A percentile compares a stretch with the other conserved stretches of the same genome.
Evolutionary conservation across 2,329 filamentous ascomycete genomes (phyloP).

Genomic region (Ophiognomonia clavigignenti-juglandacearum): DNA sequence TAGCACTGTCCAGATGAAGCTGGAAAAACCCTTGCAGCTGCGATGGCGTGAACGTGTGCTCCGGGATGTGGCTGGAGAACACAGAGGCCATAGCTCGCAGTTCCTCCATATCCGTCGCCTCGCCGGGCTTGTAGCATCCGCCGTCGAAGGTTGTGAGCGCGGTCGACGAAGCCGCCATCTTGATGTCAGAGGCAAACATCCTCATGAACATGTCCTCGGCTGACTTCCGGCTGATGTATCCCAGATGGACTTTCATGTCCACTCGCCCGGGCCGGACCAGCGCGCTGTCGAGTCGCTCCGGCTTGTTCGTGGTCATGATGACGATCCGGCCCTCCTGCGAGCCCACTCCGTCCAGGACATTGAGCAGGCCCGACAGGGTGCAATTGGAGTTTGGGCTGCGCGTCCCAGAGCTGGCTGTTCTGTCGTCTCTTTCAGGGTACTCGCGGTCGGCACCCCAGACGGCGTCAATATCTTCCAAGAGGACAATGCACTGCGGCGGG

Average conservation of each 20-base stretch:
- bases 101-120: constrained; percentile 19
- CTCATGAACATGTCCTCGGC: constrained; percentile 31
- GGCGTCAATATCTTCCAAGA: constrained; percentile 52
- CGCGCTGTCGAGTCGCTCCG: constrained; percentile 56
- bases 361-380: constrained; percentile 59
- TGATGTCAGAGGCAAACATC: constrained; percentile 27
- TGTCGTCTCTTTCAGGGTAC: constrained; percentile 8
- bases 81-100: constrained; percentile 21
- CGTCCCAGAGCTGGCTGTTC: constrained; percentile 9
- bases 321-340: constrained; percentile 63
- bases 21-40: constrained; percentile 33
- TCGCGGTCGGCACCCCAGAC: constrained; percentile 19
- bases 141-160: too few relatives aligned
- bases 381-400: constrained; percentile 14
- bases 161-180: not conserved
- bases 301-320: constrained; percentile 67
- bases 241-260: constrained; percentile 55
- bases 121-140: not conserved
- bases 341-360: constrained; percentile 64
- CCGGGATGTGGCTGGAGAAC: constrained; percentile 27
- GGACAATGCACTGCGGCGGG: constrained; percentile 46
- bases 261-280: constrained; percentile 59
- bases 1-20: constrained; percentile 26
- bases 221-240: constrained; percentile 29
- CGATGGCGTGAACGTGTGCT: constrained; percentile 30